Conservation (phyloP, 139 green algal species). For the Trebouxia sp. region DNA sequence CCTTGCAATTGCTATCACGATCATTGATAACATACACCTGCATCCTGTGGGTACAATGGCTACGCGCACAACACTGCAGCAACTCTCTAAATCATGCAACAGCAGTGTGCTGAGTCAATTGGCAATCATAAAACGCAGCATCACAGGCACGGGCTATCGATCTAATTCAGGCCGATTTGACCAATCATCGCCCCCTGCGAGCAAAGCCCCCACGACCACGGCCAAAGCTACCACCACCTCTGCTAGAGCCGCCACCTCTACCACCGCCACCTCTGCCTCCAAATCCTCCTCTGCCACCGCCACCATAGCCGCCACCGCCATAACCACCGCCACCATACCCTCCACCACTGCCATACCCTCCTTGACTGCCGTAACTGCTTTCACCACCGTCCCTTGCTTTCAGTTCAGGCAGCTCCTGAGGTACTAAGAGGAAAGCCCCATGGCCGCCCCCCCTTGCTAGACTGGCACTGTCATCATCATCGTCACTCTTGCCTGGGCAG, state of each 20-base stretch:
- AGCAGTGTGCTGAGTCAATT: no score
- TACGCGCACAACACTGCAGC: no score
- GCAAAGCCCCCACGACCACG: constrained; percentile 7
- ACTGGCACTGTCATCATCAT: constrained; percentile 13
- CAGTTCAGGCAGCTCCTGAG: constrained; percentile 63
- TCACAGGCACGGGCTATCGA: no score
- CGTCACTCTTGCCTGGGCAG: constrained; percentile 33
- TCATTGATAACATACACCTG: no score
- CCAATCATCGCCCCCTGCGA: constrained; percentile 27
- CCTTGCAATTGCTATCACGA: no score
- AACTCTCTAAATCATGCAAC: no score
- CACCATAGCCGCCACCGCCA: constrained; percentile 7
- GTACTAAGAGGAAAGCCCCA: constrained; percentile 39
- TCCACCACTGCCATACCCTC: constrained; percentile 28
- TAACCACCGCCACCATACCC: constrained; percentile 31
- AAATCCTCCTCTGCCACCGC: constrained; percentile 19
- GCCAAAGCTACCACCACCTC: constrained; percentile 36
- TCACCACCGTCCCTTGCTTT: constrained; percentile 45
- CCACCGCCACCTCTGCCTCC: background rate
- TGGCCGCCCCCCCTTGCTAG: constrained; percentile 19
- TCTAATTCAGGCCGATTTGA: no score
- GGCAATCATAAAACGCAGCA: no score
- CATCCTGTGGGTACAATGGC: no score
- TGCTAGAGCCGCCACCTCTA: constrained; percentile 8
- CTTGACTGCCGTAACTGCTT: constrained; percentile 21